Evolutionary conservation across 495 filamentous ascomycete species (phyloP), one percentile per base, ranked within the genome.

Genomic region (Chaetomidium leptoderma): DNA sequence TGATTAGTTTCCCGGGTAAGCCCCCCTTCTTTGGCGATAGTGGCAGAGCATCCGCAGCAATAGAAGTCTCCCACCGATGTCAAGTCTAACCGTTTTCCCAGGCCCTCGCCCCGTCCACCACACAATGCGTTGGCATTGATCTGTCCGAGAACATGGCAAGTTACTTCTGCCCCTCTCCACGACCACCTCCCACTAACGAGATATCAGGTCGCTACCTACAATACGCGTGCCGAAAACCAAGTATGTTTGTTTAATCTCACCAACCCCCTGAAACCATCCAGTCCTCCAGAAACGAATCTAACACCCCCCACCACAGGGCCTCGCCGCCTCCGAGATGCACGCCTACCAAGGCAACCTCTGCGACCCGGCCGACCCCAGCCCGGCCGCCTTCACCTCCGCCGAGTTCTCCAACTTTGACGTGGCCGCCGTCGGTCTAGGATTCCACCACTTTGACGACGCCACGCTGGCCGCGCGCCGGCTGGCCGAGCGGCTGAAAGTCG

Each of bases 371-470:
- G 70, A 70, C 13, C 65, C 76, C 6, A 60, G 57, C 59, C 69
- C 72, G 2, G 62, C 77, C 5, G 58, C 61, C 6, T 68, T 85
- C 21, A 63, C 72, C 3, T 67, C 65, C 0, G 71, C 81, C 0
- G 77, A 81, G 23, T 83, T 78, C 65, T 75, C 65, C 57, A 65
- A 80, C 48, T 87, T 90, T 62, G 85, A 89, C 60, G 52, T 90
- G 29, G 81, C 82, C 5, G 77, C 78, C 16, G 78, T 90, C 29
- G 83, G 87, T 23, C 76, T 83, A 53, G 87, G 81, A 1, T 78
- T 90, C 61, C 88, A 92, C 66, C 88, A 92, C 63, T 88, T 92
- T 58, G 78, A 84, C 48, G 71, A 86, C 57, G 82, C 85, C 0
- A 71, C 70, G 4, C 69, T 79, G 39, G 81, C 83, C 10, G 69